Evolutionary conservation across 139 green algal species (phyloP).

Genomic region (Haematococcus sp.): DNA sequence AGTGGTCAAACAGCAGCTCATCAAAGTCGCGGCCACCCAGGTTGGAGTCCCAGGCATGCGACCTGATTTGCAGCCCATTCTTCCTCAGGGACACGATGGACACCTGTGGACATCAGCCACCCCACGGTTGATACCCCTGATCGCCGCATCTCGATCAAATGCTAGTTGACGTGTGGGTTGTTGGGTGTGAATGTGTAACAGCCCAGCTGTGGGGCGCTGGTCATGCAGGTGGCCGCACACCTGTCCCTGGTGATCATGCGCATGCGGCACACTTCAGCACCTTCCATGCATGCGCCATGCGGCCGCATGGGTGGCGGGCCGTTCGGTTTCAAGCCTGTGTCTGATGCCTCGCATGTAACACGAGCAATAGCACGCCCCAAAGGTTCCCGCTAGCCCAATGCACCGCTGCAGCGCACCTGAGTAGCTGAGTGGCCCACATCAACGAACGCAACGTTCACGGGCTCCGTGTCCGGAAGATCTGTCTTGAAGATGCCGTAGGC

Average conservation of each 20-base stretch:
- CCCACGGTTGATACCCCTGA: neutral
- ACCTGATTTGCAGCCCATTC: constrained; percentile 80
- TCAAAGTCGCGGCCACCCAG: constrained; percentile 69
- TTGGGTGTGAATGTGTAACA: neutral
- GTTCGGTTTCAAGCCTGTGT: no score
- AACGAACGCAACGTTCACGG: constrained; percentile 91
- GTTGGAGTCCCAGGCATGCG: constrained; percentile 88
- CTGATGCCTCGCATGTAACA: no score
- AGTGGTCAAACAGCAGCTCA: constrained; percentile 87
- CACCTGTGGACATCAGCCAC: constrained; percentile 66
- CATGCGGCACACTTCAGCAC: neutral
- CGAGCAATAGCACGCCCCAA: no score
- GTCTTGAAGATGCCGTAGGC: constrained; percentile 99
- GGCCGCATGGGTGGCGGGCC: no score
- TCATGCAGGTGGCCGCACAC: neutral
- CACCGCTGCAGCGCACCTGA: constrained; percentile 84
- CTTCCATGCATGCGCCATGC: neutral
- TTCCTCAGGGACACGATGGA: constrained; percentile 91
- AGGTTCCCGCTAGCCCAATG: no score
- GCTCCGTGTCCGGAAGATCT: constrained; percentile 85
- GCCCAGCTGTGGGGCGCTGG: neutral
- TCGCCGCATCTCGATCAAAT: no score
- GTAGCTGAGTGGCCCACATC: constrained; percentile 89
- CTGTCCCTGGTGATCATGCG: no score
- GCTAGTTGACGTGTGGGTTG: no score